phyloP scores from a whole-genome alignment of 139 green algal genomes.

The Zygnema cylindricum region DNA sequence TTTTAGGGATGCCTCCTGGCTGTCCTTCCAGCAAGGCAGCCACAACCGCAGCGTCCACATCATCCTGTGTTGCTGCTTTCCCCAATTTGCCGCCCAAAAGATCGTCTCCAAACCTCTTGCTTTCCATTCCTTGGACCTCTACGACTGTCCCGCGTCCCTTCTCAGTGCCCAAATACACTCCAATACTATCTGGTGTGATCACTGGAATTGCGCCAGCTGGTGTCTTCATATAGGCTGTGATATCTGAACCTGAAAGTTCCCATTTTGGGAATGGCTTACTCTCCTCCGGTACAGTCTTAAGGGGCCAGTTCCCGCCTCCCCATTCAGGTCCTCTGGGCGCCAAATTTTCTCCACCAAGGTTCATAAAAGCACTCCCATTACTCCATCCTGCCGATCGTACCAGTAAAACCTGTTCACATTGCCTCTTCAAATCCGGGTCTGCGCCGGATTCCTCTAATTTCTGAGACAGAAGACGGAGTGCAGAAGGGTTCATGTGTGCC shows the following conservation, averaged over 20 bases:
- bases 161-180: conserved; percentile 54
- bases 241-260: conserved; percentile 39
- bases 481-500: conserved; percentile 51
- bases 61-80: neutral
- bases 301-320: conserved; percentile 46
- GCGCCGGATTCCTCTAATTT: conserved; percentile 42
- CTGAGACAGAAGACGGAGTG: conserved; percentile 42
- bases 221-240: conserved; percentile 56
- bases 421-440: conserved; percentile 29
- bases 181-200: conserved; percentile 31
- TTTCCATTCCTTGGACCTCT: conserved; percentile 31
- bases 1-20: neutral
- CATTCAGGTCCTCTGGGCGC: conserved; percentile 38
- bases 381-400: conserved; percentile 50
- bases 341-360: conserved; percentile 31
- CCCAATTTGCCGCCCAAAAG: neutral
- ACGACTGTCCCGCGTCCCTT: conserved; percentile 29
- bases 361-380: conserved; percentile 30
- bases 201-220: conserved; percentile 39
- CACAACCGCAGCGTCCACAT: neutral
- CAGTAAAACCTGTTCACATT: conserved; percentile 31
- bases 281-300: conserved; percentile 16
- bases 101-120: neutral
- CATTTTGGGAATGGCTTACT: conserved; percentile 27
- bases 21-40: neutral